Base-by-base conservation (phyloP, 1,284 basidiomycete genomes). In the Moesziomyces globuligerus region DNA sequence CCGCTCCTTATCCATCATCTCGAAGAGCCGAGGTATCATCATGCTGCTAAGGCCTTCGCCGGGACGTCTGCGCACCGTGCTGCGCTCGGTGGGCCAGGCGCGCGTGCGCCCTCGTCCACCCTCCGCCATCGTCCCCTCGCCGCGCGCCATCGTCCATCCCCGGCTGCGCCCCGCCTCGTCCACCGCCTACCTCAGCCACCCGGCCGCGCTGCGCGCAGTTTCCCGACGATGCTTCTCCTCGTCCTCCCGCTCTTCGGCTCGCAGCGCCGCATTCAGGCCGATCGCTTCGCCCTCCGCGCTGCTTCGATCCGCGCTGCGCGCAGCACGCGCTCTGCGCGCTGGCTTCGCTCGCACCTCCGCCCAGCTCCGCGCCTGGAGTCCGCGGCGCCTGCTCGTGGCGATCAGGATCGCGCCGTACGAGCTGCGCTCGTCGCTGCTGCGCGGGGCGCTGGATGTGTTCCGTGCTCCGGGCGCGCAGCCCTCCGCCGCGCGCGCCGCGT, bases 11-110 rank as follows among this genome's bases (percentile, higher is more conserved):
- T 43, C 20, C 42, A 49, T 24, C 43, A 46, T 18, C 41, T 21
- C 10, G 11, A 32, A 17, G 9, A 17, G 6, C 25, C 7, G 23
- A 7, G 10, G 4, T 4, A 28, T 2, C 13, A 41, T 36, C 24
- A 58, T 65, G 55, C 23, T 66, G 18, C 10, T 53, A 3, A 15
- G 62, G 32, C 56, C 55, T n/a, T 36, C 50, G 17, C 62, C 62
- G 26, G 55, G 55, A 17, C 47, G 47, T 15, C 15, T 59, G 1
- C 29, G 62, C 10, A 56, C 55, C 3, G 20, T 49, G 21, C 13
- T 50, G 29, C 47, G 44, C 3, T 34, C 38, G 17, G 62, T 36
- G 3, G 43, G 37, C 13, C 48, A 48, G 20, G 34, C 28, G 18
- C 25, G 48, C 1, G 37, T 41, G 7, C 38, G 54, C 18, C 50